Evolutionary conservation across 2,329 filamentous ascomycete species (phyloP), one percentile per base, ranked within the genome.

Genomic region (Colletotrichum truncatum): DNA sequence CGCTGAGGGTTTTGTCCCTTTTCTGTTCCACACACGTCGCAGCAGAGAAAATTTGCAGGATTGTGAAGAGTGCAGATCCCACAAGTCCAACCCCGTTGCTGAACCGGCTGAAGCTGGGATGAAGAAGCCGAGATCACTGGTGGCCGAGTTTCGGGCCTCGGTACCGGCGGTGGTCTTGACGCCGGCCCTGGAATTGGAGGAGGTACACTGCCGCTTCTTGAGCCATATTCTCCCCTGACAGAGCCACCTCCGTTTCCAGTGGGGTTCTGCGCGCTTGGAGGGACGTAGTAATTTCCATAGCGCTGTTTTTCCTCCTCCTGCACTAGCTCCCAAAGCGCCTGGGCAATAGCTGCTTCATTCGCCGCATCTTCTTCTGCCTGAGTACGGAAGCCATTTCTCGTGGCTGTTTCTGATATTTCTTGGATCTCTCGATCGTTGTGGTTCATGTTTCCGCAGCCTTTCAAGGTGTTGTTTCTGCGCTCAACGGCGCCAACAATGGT

Each of bases 281-380:
- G 73, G 57, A 86, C 81, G 71, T 89, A 85, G 14, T 79, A 82
- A 57, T 80, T 77, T n/a, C 88, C 87, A 68, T 88, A 85, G 70
- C 83, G 84, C 38, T 72, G 72, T 67, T 76, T 78, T 67, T 91
- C 87, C 67, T 97, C 94, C 74, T 97, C 89, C 73, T 97, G 91
- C 25, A 96, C 91, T 16, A 97, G 82, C 72, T 98, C 94, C 81
- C 93, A 94, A 30, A 97, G 82, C 0, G 94, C 94, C 72, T 94
- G 89, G 56, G 93, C 89, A 66, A 97, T 97, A 5, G 94, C 94
- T 23, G 87, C 85, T 60, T 97, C 93, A 71, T 97, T 97, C 4
- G 93, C 94, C 70, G 94, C 91, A 59, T 97, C 93, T 75, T 97
- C 92, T 69, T 97, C 93, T 0, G 93, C 93, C 72, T 92, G 87